Base-by-base conservation (phyloP, 1,284 basidiomycete species). In the Trichosporon faecale region DNA sequence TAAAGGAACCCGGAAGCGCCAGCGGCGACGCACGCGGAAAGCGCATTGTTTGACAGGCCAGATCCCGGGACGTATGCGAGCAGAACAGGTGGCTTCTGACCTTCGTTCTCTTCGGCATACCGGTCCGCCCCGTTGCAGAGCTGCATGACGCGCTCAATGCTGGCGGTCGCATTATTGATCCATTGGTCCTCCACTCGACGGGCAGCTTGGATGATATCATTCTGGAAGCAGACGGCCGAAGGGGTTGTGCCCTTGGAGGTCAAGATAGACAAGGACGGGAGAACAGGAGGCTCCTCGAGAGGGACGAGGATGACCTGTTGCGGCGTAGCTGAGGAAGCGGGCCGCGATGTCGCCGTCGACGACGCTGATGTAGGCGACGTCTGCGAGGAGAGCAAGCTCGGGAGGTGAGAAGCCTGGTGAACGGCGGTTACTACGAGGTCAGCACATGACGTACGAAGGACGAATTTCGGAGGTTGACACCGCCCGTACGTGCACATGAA, bases 141-240 rank as follows among this genome's bases (percentile, higher is more conserved):
- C 11, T 74, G 72, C 18, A 71, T 61, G 9, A 80, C 74, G 2
- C 71, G 61, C 25, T 68, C 68, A 21, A 83, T 80, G 65, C 77
- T 78, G 8, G 76, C 72, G 12, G 80, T 44, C 1, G 80, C 81
- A 2, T 73, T 71, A 3, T 78, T 75, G 1, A 84, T 70, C 81
- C 82, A 84, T 60, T 80, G 79, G 8, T 81, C 78, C 68, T 83
- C 83, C 0, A 78, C 75, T 40, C 78, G 71, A 40, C 75, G 74
- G 0, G 81, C 83, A 8, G 80, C 74, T 16, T 83, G 80, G 8
- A 84, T 70, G 6, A 83, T 33, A 67, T 83, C 83, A 66, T 84
- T 81, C 69, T 84, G 83, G 72, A 82, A 84, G 66, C 81, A 83
- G 9, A 84, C 82, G 3, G 83, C 83, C 0, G 80, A 77, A 0